Base-by-base conservation (phyloP, 805 yeast species). In the Sporopachydermia lactativora region DNA sequence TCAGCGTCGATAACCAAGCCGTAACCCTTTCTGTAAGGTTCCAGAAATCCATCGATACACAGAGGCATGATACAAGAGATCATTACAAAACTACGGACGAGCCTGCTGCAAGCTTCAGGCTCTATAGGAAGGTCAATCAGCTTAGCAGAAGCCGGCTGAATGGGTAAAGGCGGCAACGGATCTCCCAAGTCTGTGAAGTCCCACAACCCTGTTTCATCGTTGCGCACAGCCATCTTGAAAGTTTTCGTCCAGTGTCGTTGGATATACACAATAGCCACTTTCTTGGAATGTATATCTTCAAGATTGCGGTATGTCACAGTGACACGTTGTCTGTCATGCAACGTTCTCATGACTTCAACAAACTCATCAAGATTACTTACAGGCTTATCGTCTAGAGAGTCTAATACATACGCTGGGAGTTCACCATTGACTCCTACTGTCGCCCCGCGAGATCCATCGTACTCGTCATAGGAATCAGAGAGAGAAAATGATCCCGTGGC, bases 171-270 rank as follows among this genome's bases (percentile, higher is more conserved):
- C 3, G 79, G 75, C 17, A 76, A 52, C 3, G 92, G 77, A 18
- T 73, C 62, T 4, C 68, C 73, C 4, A 74, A 52, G 35, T 65
- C 65, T 15, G 57, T 52, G 47, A 65, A 71, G 46, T 74, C 78
- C 80, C 80, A 74, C 17, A 72, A 48, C 15, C 81, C 80, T 1
- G 76, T 65, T 16, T 43, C 48, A 47, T 74, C 77, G 47, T 75
- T 57, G 53, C 86, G 61, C 1, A 64, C 62, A 2, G 92, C 92
- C 38, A 79, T 49, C 48, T 79, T 70, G 57, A 85, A 80, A 37
- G 77, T 68, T 4, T 77, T 68, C 42, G 71, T 66, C 95, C 95
- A 86, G 59, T 84, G 95, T 47, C 95, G 75, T 52, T 85, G 95
- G 39, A 86, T 70, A 50, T 71, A 74, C 6, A 81, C 66, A 2